A percentile compares a stretch with the other conserved stretches of the same genome.
Conservation (phyloP, 2,329 filamentous ascomycete genomes). For the Chaetothyriales sp. region DNA sequence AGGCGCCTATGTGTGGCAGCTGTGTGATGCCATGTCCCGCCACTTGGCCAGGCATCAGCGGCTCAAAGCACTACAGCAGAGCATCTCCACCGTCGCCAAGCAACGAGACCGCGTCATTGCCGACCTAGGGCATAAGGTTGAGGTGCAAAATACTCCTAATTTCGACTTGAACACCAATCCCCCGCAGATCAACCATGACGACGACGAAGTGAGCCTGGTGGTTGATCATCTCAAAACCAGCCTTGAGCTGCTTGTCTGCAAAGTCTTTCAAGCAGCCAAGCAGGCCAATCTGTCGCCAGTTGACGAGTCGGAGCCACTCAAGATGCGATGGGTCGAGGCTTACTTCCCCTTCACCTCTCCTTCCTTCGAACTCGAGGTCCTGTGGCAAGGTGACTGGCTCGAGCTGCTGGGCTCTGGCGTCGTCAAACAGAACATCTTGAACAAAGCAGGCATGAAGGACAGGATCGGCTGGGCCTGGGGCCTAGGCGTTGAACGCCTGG, state of each 20-base stretch:
- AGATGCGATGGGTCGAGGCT: slow-evolving; percentile 86
- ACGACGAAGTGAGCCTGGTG: slow-evolving; percentile 68
- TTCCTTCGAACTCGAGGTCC: slow-evolving; percentile 91
- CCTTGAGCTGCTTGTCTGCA: slow-evolving; percentile 76
- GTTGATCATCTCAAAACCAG: slow-evolving; percentile 76
- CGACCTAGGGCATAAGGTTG: slow-evolving; percentile 31
- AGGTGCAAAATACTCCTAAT: slow-evolving; percentile 58
- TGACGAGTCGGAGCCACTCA: slow-evolving; percentile 48
- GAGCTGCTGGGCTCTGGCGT: slow-evolving; percentile 91
- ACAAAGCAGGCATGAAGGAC: slow-evolving; percentile 59
- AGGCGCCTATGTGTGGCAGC: slow-evolving; percentile 75
- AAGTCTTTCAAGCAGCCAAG: slow-evolving; percentile 70
- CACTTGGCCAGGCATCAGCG: slow-evolving; percentile 38
- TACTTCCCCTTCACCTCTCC: slow-evolving; percentile 97
- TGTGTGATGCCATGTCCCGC: slow-evolving; percentile 38
- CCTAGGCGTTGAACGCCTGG: slow-evolving; percentile 82
- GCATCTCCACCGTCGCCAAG: slow-evolving; percentile 54
- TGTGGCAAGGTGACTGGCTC: slow-evolving; percentile 88
- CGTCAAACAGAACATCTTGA: slow-evolving; percentile 67
- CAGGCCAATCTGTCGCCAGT: slow-evolving; percentile 39
- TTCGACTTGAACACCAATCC: slow-evolving; percentile 70
- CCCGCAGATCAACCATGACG: slow-evolving; percentile 58
- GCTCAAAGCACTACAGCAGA: slow-evolving; percentile 50
- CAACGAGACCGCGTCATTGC: slow-evolving; percentile 8
- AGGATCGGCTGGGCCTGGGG: slow-evolving; percentile 93